Evolutionary conservation across 2,329 filamentous ascomycete species (phyloP).

Genomic region (Proliferodiscus dingleyae): DNA sequence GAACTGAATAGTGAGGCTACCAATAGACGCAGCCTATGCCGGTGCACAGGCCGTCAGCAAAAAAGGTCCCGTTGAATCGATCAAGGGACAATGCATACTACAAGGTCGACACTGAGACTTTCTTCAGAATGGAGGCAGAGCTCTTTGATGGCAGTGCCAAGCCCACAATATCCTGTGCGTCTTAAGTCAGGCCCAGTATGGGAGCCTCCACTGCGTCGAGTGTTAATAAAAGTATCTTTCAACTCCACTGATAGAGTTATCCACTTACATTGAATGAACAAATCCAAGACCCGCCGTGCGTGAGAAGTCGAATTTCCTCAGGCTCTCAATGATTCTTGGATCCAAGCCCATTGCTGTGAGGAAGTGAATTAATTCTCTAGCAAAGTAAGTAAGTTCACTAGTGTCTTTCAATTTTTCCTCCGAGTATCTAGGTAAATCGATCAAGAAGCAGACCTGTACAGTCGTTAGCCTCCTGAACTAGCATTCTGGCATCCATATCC

Average conservation of each 20-base stretch:
- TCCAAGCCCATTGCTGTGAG: slow-evolving; percentile 62
- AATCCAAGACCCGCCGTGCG: slow-evolving; percentile 70
- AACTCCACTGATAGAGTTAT: slow-evolving; percentile 1
- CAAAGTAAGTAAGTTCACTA: slow-evolving; percentile 49
- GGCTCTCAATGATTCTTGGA: slow-evolving; percentile 58
- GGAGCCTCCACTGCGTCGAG: slow-evolving; percentile 45
- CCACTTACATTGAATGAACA: slow-evolving; percentile 73
- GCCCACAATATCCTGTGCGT: slow-evolving; percentile 67
- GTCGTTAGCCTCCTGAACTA: slow-evolving; percentile 2
- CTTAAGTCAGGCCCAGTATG: slow-evolving; percentile 45
- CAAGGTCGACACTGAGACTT: slow-evolving; percentile 65
- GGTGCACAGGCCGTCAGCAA: slow-evolving; percentile 14
- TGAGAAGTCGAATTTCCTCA: slow-evolving; percentile 77
- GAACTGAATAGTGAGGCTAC: slow-evolving; percentile 65
- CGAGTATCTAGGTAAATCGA: slow-evolving; percentile 68
- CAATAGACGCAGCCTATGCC: slow-evolving; percentile 70
- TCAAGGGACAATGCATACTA: slow-evolving; percentile 44
- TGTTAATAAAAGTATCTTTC: slow-evolving; percentile 1
- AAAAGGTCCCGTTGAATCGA: slow-evolving; percentile 1
- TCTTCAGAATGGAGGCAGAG: slow-evolving; percentile 55
- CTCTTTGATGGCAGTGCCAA: slow-evolving; percentile 60
- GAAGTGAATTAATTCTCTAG: slow-evolving; percentile 66
- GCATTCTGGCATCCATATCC: background rate
- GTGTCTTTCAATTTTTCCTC: slow-evolving; percentile 18
- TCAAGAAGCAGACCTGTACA: slow-evolving; percentile 76